Base-by-base conservation (phyloP, 768 basidiomycete genomes). In the Boletus rex-veris region DNA sequence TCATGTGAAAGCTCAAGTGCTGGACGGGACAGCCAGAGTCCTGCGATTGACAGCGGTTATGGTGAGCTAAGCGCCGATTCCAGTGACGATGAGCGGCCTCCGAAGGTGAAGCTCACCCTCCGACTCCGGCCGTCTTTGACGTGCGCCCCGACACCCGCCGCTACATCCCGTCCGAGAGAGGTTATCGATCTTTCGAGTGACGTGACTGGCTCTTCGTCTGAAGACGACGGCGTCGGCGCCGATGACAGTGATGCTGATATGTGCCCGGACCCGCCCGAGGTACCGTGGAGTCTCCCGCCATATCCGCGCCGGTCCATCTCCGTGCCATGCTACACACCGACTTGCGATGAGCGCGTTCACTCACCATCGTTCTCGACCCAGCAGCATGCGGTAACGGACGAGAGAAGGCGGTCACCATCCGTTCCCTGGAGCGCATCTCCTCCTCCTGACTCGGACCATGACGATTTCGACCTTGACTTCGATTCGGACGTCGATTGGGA, bases 41-140 rank as follows among this genome's bases (percentile, higher is more conserved):
- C 66, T 37, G 57, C 44, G 24, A 26, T 54, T 39, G 68, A 70
- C n/a, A 64, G 61, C 9, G 66, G 57, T 35, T 62, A 71, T 45
- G 64, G 55, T 26, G 68, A 70, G 33, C 49, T 52, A 15, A 55
- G 43, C 44, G 30, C 48, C 36, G 56, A 62, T 48, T 61, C 69
- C 24, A 68, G 68, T 28, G 74, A 75, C 40, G 66, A 68, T 37
- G 74, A 71, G 45, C 66, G 70, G 30, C 70, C 78, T 7, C 80
- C 82, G 19, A 89, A 88, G 64, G 81, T 88, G 63, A 88, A 86
- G 64, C 76, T 90, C 31, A 85, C 82, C 3, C 74, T 89, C 26
- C 80, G 85, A 36, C 79, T 89, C 40, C 81, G 80, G 52, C 73
- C 70, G 4, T 62, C 68, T 42, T 63, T 71, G 3, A 58, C 73